Percentiles rank a stretch among this genome's conserved stretches.
Conservation (phyloP, 371 early-diverging fungal species). For the Cokeromyces recurvatus region DNA sequence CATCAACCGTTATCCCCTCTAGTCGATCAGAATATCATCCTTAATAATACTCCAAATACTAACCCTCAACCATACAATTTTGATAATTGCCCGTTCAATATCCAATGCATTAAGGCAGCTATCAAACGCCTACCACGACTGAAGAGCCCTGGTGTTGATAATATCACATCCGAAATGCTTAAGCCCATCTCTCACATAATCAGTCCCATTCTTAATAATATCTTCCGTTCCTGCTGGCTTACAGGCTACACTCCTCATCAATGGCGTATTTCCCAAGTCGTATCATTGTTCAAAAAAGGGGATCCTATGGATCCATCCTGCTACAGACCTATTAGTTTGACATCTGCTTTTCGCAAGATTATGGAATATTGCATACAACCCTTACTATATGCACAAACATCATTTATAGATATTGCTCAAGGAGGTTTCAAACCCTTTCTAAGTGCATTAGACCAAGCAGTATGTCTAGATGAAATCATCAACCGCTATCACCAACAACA, state of each 20-base stretch:
- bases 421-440: slow-evolving; percentile 5
- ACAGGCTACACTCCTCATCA: too few relatives aligned
- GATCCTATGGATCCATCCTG: too few relatives aligned
- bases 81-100: neutral
- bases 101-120: neutral
- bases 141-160: slow-evolving; percentile 21
- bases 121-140: neutral
- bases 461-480: slow-evolving; percentile 3
- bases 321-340: too few relatives aligned
- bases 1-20: too few relatives aligned
- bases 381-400: neutral
- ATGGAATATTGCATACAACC: slow-evolving; percentile 7
- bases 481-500: neutral
- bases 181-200: slow-evolving; percentile 5
- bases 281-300: too few relatives aligned
- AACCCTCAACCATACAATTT: neutral
- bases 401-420: slow-evolving; percentile 1
- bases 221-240: slow-evolving; percentile 13
- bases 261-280: too few relatives aligned
- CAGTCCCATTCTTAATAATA: neutral
- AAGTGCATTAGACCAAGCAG: slow-evolving; percentile 7
- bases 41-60: too few relatives aligned
- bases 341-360: too few relatives aligned
- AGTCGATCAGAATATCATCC: too few relatives aligned
- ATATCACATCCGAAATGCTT: slow-evolving; percentile 19